A percentile compares a stretch with the other conserved stretches of the same genome.
Evolutionary conservation across 23 red algal species (phyloP).

Genomic region (Gracilaria domingensis): DNA sequence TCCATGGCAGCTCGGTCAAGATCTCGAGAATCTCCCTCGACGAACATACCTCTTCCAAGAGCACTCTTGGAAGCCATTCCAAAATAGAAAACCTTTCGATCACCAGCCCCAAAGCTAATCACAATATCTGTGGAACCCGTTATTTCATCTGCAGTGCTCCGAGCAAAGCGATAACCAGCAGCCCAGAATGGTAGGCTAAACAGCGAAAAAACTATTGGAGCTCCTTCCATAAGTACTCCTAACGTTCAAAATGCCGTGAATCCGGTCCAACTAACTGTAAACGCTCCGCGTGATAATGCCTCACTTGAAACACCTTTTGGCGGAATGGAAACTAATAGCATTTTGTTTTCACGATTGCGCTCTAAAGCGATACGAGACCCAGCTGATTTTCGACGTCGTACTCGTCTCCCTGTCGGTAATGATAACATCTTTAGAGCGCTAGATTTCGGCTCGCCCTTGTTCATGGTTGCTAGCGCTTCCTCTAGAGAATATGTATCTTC

Average conservation of each 20-base stretch:
- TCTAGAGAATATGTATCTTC: constrained; percentile 45
- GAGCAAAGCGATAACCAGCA: constrained; percentile 59
- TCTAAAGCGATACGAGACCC: constrained; percentile 47
- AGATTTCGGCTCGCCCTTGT: background rate
- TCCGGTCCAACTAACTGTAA: constrained; percentile 60
- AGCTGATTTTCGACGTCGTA: constrained; percentile 48
- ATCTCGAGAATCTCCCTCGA: constrained; percentile 63
- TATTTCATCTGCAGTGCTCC: constrained; percentile 49
- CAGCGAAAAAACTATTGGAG: constrained; percentile 53
- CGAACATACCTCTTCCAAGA: constrained; percentile 26
- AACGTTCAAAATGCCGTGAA: constrained; percentile 71
- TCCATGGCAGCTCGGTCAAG: constrained; percentile 49
- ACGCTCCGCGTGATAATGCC: constrained; percentile 56
- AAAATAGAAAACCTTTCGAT: constrained; percentile 60
- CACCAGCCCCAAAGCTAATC: constrained; percentile 58
- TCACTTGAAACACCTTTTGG: constrained; percentile 45
- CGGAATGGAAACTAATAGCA: constrained; percentile 53
- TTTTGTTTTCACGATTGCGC: constrained; percentile 37
- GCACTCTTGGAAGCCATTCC: constrained; percentile 28
- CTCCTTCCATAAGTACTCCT: constrained; percentile 62
- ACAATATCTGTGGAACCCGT: constrained; percentile 34
- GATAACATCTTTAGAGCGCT: constrained; percentile 20
- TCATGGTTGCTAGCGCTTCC: constrained; percentile 33
- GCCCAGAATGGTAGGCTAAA: constrained; percentile 87
- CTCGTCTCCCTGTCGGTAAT: background rate